Conservation (phyloP, 805 yeast genomes). For the Blastobotrys peoriensis region DNA sequence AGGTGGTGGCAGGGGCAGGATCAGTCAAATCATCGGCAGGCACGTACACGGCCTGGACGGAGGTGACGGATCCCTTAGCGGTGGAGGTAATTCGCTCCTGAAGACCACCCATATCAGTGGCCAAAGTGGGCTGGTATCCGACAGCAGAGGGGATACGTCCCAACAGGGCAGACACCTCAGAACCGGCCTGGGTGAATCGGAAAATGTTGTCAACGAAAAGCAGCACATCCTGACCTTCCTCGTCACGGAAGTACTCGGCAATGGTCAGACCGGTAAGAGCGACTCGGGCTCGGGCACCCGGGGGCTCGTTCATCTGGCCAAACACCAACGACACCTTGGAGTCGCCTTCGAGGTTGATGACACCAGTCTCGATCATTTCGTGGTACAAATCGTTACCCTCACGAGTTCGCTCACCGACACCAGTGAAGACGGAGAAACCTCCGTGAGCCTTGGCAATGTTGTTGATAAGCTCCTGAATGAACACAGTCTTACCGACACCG, state of each 20-base stretch:
- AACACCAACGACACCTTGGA: slow-evolving; percentile 98
- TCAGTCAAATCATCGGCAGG: slow-evolving; percentile 99
- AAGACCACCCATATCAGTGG: slow-evolving; percentile 99
- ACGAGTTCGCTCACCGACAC: slow-evolving; percentile 99
- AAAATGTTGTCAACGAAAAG: slow-evolving; percentile 99
- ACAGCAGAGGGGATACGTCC: slow-evolving; percentile 99
- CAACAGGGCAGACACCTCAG: slow-evolving; percentile 98
- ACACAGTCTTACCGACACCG: slow-evolving; percentile 99
- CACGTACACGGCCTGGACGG: slow-evolving; percentile 99
- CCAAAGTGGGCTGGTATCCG: slow-evolving; percentile 99
- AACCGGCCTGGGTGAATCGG: slow-evolving; percentile 99
- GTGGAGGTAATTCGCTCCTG: slow-evolving; percentile 99
- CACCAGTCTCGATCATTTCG: slow-evolving; percentile 99
- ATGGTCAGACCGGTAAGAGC: slow-evolving; percentile 99
- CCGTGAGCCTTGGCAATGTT: slow-evolving; percentile 99
- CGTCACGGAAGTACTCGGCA: slow-evolving; percentile 99
- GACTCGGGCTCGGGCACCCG: slow-evolving; percentile 99
- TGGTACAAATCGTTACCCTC: slow-evolving; percentile 99
- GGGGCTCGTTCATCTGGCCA: slow-evolving; percentile 99
- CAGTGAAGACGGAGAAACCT: slow-evolving; percentile 99
- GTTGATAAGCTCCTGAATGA: slow-evolving; percentile 99
- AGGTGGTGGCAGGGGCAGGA: slow-evolving; percentile 99
- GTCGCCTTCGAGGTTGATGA: slow-evolving; percentile 98
- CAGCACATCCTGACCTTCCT: slow-evolving; percentile 99
- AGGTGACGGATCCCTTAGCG: slow-evolving; percentile 98